These are phyloP conservation scores for Fusarium musae DNA, from an alignment of 2,329 filamentous ascomycete genomes.

Conservation along the genomic window DNA sequence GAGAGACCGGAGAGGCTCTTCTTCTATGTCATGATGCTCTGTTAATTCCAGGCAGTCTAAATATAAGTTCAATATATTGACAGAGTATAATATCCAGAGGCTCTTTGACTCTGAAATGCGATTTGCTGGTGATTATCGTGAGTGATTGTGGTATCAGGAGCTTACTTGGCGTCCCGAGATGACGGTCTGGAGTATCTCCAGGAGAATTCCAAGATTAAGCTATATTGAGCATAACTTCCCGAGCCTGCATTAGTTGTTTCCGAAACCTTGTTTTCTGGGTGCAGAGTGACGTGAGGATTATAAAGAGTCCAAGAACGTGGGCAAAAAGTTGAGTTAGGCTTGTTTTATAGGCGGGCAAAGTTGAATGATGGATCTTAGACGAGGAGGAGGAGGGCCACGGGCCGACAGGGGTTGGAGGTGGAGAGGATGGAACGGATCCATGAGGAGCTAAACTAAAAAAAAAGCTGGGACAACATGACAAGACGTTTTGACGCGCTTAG, in stretches of 20 bases:
- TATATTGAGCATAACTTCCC: constrained; percentile 24
- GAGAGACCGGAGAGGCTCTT: background rate
- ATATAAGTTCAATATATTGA: background rate
- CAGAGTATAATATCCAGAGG: background rate
- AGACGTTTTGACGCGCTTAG: constrained; percentile 28
- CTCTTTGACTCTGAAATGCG: background rate
- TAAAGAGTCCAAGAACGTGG: constrained; percentile 74
- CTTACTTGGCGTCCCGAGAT: constrained; percentile 23
- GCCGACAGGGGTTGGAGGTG: constrained; percentile 30
- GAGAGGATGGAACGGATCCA: constrained; percentile 25
- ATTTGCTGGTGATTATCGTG: constrained; percentile 2
- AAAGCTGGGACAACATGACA: constrained; percentile 39
- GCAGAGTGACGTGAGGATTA: constrained; percentile 59
- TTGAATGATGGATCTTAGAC: constrained; percentile 46
- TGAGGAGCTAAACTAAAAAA: constrained; percentile 36
- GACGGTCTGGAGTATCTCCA: constrained; percentile 25
- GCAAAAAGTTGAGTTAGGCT: constrained; percentile 47
- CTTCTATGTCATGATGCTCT: constrained; percentile 30
- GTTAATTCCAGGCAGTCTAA: background rate
- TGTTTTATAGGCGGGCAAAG: constrained; percentile 48
- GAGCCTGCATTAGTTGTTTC: background rate
- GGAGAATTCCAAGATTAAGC: constrained; percentile 3
- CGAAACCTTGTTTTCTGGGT: constrained; percentile 41
- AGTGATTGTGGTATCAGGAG: constrained; percentile 18
- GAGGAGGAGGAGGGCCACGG: constrained; percentile 35